Conservation (phyloP, 2,329 filamentous ascomycete genomes). For the Claviceps digitariae region DNA sequence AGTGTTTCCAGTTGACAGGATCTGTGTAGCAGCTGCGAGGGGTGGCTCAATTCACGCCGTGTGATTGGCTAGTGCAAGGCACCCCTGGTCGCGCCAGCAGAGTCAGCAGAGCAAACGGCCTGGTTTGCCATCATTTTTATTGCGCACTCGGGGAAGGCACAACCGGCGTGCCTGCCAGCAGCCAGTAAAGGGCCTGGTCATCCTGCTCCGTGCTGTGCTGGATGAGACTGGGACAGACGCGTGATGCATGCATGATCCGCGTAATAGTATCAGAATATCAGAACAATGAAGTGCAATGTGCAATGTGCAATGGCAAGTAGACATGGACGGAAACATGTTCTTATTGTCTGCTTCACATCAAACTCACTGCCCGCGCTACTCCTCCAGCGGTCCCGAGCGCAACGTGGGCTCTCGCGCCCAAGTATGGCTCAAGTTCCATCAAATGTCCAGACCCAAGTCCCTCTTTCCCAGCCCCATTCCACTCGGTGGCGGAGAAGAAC, state of each 20-base stretch:
- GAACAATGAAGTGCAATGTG: not conserved
- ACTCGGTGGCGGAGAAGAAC: not conserved
- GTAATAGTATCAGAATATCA: not conserved
- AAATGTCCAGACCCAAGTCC: not conserved
- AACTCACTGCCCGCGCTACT: no score
- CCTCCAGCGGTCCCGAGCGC: no score
- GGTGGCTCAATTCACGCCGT: not conserved
- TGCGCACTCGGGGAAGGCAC: not conserved
- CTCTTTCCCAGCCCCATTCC: not conserved
- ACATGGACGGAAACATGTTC: no score
- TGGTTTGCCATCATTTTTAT: not conserved
- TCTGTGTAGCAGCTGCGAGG: constrained; percentile 1
- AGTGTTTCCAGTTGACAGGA: constrained; percentile 20
- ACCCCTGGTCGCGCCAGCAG: not conserved
- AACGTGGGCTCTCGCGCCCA: not conserved
- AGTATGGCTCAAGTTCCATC: not conserved
- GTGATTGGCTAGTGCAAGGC: not conserved
- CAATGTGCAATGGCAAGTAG: no score
- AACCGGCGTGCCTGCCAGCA: not conserved
- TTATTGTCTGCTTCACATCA: not conserved
- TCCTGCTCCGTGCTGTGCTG: not conserved
- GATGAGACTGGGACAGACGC: not conserved
- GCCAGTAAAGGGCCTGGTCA: not conserved
- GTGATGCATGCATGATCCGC: not conserved
- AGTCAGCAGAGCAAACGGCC: not conserved